These are phyloP conservation scores for Termitomyces sp. DNA, from an alignment of 768 basidiomycete genomes.

Conservation along the genomic window DNA sequence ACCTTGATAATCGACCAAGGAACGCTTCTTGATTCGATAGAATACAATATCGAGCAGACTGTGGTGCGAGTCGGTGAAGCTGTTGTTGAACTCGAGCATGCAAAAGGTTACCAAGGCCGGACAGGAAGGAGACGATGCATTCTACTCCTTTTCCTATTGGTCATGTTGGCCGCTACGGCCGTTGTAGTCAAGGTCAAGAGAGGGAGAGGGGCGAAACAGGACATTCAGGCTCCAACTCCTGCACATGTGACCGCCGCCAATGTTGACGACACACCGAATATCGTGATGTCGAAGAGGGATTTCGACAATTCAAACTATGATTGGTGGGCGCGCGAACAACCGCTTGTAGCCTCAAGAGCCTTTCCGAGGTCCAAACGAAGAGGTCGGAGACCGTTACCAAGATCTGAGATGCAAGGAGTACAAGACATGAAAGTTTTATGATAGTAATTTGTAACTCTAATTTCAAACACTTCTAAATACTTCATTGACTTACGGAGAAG, in stretches of 20 bases:
- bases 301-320: not conserved
- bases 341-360: constrained; percentile 10
- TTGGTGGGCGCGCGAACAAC: constrained; percentile 4
- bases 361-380: constrained; percentile 7
- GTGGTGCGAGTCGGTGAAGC: constrained; percentile 79
- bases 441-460: no score
- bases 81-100: constrained; percentile 77
- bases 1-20: constrained; percentile 96
- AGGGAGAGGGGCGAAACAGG: constrained; percentile 30
- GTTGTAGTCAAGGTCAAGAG: constrained; percentile 90
- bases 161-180: constrained; percentile 82
- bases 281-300: not conserved
- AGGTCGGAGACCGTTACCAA: not conserved
- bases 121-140: constrained; percentile 93
- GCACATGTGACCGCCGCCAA: not conserved
- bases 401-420: not conserved
- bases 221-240: constrained; percentile 22
- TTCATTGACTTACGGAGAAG: no score
- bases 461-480: no score
- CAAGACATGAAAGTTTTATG: constrained; percentile 14
- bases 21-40: constrained; percentile 91
- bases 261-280: not conserved
- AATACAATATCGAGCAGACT: constrained; percentile 96
- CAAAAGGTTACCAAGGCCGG: constrained; percentile 88
- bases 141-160: constrained; percentile 84